Percentiles rank a stretch among this genome's conserved stretches.
Conservation (phyloP, 495 filamentous ascomycete genomes). For the Sordaria brevicollis region DNA sequence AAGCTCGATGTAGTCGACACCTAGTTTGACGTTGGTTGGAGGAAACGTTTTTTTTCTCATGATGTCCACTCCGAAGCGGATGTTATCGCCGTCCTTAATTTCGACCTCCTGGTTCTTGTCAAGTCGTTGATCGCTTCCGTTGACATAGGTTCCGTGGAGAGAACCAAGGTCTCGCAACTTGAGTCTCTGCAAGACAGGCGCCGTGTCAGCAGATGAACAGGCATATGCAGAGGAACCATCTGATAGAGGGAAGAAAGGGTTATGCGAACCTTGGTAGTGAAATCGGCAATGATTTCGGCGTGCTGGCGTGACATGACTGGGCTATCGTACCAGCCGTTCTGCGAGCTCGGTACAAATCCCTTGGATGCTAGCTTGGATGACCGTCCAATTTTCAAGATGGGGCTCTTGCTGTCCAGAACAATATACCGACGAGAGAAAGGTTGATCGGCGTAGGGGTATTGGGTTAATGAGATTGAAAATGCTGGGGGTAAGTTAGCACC, state of each 20-base stretch:
- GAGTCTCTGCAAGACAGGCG: constrained; percentile 20
- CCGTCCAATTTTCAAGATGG: constrained; percentile 26
- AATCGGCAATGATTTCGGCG: constrained; percentile 45
- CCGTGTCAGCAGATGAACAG: constrained; percentile 2
- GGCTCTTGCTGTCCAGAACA: constrained; percentile 10
- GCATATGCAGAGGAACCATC: constrained; percentile 1
- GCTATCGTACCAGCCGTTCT: constrained; percentile 72
- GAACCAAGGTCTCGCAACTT: constrained; percentile 40
- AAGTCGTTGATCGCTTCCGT: constrained; percentile 10
- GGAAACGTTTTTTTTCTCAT: constrained; percentile 28
- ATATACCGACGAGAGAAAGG: constrained; percentile 14
- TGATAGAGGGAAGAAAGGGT: background rate
- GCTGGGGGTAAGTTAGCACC: background rate
- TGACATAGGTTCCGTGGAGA: constrained; percentile 47
- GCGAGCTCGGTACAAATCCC: constrained; percentile 19
- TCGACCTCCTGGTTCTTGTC: background rate
- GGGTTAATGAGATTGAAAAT: background rate
- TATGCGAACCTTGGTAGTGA: constrained; percentile 34
- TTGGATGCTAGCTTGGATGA: constrained; percentile 28
- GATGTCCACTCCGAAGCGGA: constrained; percentile 39
- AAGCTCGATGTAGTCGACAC: constrained; percentile 3
- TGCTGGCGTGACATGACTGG: constrained; percentile 76
- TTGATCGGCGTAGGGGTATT: constrained; percentile 1
- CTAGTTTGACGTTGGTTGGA: constrained; percentile 23
- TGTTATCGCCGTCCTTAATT: constrained; percentile 27